These are phyloP conservation scores for Tuber melanosporum DNA, from an alignment of 495 filamentous ascomycete species.

Conservation along the genomic window DNA sequence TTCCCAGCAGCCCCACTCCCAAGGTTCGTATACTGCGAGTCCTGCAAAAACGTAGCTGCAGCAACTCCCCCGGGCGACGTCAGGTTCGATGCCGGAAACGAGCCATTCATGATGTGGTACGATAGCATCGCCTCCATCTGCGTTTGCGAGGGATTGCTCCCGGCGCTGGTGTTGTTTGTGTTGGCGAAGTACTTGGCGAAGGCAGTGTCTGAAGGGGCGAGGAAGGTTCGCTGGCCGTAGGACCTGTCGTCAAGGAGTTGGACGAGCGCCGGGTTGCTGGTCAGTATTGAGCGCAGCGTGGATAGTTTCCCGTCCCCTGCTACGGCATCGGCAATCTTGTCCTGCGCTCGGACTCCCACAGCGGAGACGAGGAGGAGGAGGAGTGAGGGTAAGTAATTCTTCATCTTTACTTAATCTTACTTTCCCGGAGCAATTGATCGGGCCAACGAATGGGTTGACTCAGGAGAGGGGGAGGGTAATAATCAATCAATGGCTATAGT, in stretches of 20 bases:
- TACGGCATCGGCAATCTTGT: not conserved
- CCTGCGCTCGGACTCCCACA: not conserved
- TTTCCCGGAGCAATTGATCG: not conserved
- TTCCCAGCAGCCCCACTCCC: not conserved
- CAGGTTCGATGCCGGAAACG: not conserved
- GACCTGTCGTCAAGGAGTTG: not conserved
- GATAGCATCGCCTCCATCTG: not conserved
- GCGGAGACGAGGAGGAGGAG: not conserved
- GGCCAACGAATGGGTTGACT: not conserved
- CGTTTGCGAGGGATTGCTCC: not conserved
- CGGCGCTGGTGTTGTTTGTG: not conserved
- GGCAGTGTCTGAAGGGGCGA: not conserved
- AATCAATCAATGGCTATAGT: not conserved
- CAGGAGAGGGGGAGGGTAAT: not conserved
- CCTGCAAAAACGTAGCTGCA: not conserved
- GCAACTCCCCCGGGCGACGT: not conserved
- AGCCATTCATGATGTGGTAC: conserved; percentile 1
- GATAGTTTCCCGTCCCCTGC: not conserved
- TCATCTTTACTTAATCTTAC: not conserved
- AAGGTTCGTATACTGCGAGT: not conserved
- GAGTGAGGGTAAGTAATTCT: not conserved
- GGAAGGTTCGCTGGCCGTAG: not conserved
- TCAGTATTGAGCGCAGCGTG: not conserved
- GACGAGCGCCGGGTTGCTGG: not conserved
- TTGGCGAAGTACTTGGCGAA: not conserved